Evolutionary conservation across 2,329 filamentous ascomycete species (phyloP).

Genomic region (Xylaria sp.): DNA sequence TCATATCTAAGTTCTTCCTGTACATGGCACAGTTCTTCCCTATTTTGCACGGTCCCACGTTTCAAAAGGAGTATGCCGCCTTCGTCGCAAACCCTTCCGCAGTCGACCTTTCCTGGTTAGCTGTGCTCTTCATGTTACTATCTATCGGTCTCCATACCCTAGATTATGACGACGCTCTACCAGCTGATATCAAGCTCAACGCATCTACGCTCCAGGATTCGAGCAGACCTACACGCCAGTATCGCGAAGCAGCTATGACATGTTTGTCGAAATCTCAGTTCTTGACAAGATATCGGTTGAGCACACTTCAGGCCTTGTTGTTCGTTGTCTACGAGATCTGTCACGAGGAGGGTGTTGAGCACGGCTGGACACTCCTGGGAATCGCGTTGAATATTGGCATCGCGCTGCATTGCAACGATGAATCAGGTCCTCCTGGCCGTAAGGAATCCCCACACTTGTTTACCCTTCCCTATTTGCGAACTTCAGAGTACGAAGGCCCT

Average conservation of each 20-base stretch:
- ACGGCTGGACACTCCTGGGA: slow-evolving; percentile 29
- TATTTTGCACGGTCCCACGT: slow-evolving; percentile 31
- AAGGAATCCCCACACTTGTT: not conserved
- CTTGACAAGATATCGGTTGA: slow-evolving; percentile 29
- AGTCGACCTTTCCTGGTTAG: slow-evolving; percentile 28
- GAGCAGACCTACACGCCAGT: slow-evolving; percentile 7
- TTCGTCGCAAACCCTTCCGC: slow-evolving; percentile 26
- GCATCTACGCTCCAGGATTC: slow-evolving; percentile 2
- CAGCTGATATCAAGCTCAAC: slow-evolving; percentile 12
- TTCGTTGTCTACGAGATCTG: slow-evolving; percentile 31
- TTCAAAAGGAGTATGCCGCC: slow-evolving; percentile 29
- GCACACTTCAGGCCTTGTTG: slow-evolving; percentile 26
- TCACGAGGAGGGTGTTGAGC: slow-evolving; percentile 31
- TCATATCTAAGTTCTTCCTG: slow-evolving; percentile 27
- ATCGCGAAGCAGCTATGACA: slow-evolving; percentile 31
- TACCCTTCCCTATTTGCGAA: not conserved
- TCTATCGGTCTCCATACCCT: slow-evolving; percentile 27
- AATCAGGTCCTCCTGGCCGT: slow-evolving; percentile 13
- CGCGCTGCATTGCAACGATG: slow-evolving; percentile 32
- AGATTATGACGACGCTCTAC: slow-evolving; percentile 20
- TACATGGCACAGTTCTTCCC: slow-evolving; percentile 27
- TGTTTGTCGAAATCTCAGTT: slow-evolving; percentile 32
- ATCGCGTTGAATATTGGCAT: slow-evolving; percentile 33
- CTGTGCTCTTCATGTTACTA: slow-evolving; percentile 29
- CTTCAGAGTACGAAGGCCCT: not conserved